Evolutionary conservation across 179 eudicot species (phyloP).

Genomic region (Pouteria campechiana): DNA sequence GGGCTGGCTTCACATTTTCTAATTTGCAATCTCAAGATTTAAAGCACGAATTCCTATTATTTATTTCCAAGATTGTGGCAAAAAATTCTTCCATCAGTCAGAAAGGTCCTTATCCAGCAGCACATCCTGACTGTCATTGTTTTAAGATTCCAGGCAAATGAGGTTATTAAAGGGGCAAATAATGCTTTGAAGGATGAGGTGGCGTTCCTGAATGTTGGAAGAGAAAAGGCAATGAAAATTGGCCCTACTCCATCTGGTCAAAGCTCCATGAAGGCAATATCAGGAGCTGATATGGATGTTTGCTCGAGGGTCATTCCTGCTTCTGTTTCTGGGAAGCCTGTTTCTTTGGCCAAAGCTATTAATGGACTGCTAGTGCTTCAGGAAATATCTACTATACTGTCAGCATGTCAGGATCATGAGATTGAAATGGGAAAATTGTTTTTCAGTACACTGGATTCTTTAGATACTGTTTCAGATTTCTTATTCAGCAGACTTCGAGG

Average conservation of each 20-base stretch:
- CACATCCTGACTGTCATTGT: no score
- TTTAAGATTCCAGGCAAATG: constrained; percentile 49
- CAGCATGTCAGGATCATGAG: constrained; percentile 33
- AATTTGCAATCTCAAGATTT: no score
- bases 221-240: constrained; percentile 19
- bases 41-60: no score
- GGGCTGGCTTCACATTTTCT: no score
- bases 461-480: constrained; percentile 48
- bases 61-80: no score
- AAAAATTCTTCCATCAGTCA: no score
- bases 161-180: constrained; percentile 35
- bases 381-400: constrained; percentile 35
- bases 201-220: constrained; percentile 18
- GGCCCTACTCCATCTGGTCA: constrained; percentile 13
- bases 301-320: constrained; percentile 6
- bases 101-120: no score
- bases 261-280: constrained; percentile 1
- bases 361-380: constrained; percentile 58
- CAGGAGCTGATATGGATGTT: constrained; percentile 19
- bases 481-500: constrained; percentile 68
- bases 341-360: constrained; percentile 18
- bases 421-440: constrained; percentile 39
- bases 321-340: constrained; percentile 21
- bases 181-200: constrained; percentile 23
- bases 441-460: constrained; percentile 66